Base-by-base conservation (phyloP, 768 basidiomycete species). In the Lenzites betulinus region DNA sequence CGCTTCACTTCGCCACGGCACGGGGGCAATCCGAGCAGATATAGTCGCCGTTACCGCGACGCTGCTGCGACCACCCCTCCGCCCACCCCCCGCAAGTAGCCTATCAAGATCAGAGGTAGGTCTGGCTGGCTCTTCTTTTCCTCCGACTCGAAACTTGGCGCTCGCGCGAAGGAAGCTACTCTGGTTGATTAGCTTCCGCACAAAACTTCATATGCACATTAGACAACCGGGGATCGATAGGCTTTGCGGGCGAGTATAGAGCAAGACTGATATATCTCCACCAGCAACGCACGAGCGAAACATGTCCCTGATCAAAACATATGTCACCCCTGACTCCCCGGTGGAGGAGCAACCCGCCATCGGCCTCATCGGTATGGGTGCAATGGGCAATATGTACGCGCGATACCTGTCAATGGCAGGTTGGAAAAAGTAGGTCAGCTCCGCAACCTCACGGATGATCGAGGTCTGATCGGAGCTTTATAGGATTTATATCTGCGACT, bases 341-440 rank as follows among this genome's bases (percentile, higher is more conserved):
- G 20, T 70, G 1, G 75, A 78, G 6, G 71, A 77, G 25, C 92
- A 94, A 65, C 92, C 92, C 7, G 81, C 82, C 0, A 90, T 98
- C 39, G 95, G 95, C 1, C 78, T 97, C 52, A 97, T 97, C 62
- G 95, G 96, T 2, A 97, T 98, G 95, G 95, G 95, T 0, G 92
- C 91, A 51, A 98, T 98, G 96, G 96, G 96, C 2, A 79, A 78
- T 69, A 93, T 98, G 94, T 98, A 98, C 71, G 93, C 94, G 0
- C 81, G 80, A 18, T 71, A 78, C n/a, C 78, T 99, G 25, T 83
- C 87, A 12, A 78, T 79, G 7, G 94, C 88, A 11, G 95, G 96
- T 1, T 94, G 93, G 88, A 84, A 87, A 74, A 90, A 86, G 95
- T 94, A 62, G 60, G 80, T 54, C 6, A 49, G 33, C 33, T 26